Base-by-base conservation (phyloP, 257 asterid species). In the Anisodus acutangulus region DNA sequence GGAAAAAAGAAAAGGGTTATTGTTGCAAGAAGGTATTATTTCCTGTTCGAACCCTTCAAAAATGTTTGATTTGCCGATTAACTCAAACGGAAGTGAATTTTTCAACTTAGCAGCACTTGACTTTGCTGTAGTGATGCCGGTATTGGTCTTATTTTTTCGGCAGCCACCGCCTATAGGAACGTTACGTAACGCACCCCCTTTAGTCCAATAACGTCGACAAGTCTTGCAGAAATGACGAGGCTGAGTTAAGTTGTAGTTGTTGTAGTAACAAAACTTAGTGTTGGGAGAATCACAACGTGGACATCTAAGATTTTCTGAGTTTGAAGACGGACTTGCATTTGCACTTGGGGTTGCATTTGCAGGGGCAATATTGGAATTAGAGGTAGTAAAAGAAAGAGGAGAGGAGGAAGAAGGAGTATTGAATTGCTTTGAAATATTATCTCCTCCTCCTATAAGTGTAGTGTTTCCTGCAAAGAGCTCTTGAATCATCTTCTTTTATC, bases 171-270 rank as follows among this genome's bases (percentile, higher is more conserved):
- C 98, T 58, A 94, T 94, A 26, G 98, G 98, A 84, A 94, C 98
- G 83, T 92, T 94, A 76, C 98, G 94, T 26, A 94, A 88, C 12
- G 98, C 97, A n/a, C 98, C 98, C 41, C 98, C 98, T 87, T 93
- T 94, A 2, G 98, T 94, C 98, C 98, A 94, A 86, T 94, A 94
- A 58, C 98, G 98, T 78, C 97, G 96, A 87, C 98, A 94, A 9
- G 98, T 91, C 90, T 94, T 94, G 92, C 98, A 94, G 90, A 94
- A 94, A 82, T 94, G 97, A 86, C 98, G 98, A 0, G 98, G 98
- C 85, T 94, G 98, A 49, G 98, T 94, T 87, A 94, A 94, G 87
- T 93, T 94, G 90, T 94, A 94, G 94, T 94, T 94, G 92, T 94
- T 94, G 91, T 94, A 94, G 91, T 94, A 94, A 54, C 98, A 94